These are phyloP conservation scores for Vitis labrusca DNA, from an alignment of 164 flowering plant species.

Conservation along the genomic window DNA sequence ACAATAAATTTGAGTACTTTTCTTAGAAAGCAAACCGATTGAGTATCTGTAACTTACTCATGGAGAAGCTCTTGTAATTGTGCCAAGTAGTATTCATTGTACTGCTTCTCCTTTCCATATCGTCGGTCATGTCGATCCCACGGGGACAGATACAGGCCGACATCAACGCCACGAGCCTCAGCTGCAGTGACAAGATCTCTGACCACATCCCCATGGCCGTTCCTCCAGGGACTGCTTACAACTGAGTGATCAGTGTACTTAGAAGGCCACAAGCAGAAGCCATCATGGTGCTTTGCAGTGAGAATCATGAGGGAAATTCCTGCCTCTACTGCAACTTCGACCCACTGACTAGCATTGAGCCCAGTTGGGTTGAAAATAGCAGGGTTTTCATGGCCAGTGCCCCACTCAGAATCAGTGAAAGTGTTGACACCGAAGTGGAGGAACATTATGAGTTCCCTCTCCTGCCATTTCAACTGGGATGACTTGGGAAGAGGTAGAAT, in stretches of 20 bases:
- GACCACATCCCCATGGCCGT: constrained; percentile 83
- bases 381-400: constrained; percentile 79
- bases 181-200: constrained; percentile 65
- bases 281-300: constrained; percentile 95
- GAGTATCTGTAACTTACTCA: constrained; percentile 29
- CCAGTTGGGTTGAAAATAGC: constrained; percentile 61
- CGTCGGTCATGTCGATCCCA: constrained; percentile 92
- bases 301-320: constrained; percentile 72
- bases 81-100: constrained; percentile 85
- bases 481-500: constrained; percentile 72
- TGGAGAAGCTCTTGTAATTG: constrained; percentile 82
- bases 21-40: neutral
- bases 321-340: constrained; percentile 42
- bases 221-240: constrained; percentile 58
- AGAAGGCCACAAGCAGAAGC: constrained; percentile 95
- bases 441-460: constrained; percentile 83
- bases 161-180: constrained; percentile 41
- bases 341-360: constrained; percentile 77
- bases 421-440: constrained; percentile 93
- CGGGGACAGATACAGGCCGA: constrained; percentile 85
- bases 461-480: constrained; percentile 91
- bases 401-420: constrained; percentile 91
- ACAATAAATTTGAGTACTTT: too few relatives aligned
- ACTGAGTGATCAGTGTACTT: constrained; percentile 83
- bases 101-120: constrained; percentile 57